Percentiles rank a stretch among this genome's conserved stretches.
Evolutionary conservation across 2,329 filamentous ascomycete species (phyloP).

Genomic region (Tolypocladium inflatum): DNA sequence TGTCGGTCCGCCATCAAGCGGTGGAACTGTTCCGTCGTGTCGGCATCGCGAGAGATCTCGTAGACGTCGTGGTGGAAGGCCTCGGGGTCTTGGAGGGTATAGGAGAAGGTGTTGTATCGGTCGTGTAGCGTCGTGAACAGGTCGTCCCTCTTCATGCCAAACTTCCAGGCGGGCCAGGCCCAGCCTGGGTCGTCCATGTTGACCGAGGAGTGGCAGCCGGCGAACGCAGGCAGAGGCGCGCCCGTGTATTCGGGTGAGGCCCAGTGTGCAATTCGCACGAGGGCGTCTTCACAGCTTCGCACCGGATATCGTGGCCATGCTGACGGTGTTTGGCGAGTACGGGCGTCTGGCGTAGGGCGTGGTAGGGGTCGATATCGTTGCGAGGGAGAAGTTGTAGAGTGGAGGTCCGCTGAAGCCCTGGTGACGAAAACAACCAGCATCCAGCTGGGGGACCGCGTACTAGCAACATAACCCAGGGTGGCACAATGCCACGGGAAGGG

Average conservation of each 20-base stretch:
- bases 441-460: constrained; percentile 5
- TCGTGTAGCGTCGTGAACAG: constrained; percentile 49
- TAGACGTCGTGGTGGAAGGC: constrained; percentile 53
- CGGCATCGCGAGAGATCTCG: constrained; percentile 44
- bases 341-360: constrained; percentile 1
- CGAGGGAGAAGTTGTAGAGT: constrained; percentile 1
- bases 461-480: constrained; percentile 6
- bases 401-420: constrained; percentile 3
- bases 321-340: constrained; percentile 5
- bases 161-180: constrained; percentile 53
- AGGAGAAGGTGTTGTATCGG: constrained; percentile 49
- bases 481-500: background rate
- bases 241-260: background rate
- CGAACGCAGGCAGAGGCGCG: background rate
- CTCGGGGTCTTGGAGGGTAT: constrained; percentile 47
- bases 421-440: constrained; percentile 8
- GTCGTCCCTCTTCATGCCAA: constrained; percentile 50
- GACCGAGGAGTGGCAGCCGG: constrained; percentile 4
- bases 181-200: constrained; percentile 45
- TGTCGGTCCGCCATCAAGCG: constrained; percentile 43
- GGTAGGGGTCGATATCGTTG: constrained; percentile 8
- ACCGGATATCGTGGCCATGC: constrained; percentile 9
- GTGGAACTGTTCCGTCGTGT: constrained; percentile 44
- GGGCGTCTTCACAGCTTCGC: constrained; percentile 5
- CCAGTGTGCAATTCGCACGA: constrained; percentile 4